These are phyloP conservation scores for Blechomonas ayalai DNA, from an alignment of 208 protist species.

Conservation along the genomic window DNA sequence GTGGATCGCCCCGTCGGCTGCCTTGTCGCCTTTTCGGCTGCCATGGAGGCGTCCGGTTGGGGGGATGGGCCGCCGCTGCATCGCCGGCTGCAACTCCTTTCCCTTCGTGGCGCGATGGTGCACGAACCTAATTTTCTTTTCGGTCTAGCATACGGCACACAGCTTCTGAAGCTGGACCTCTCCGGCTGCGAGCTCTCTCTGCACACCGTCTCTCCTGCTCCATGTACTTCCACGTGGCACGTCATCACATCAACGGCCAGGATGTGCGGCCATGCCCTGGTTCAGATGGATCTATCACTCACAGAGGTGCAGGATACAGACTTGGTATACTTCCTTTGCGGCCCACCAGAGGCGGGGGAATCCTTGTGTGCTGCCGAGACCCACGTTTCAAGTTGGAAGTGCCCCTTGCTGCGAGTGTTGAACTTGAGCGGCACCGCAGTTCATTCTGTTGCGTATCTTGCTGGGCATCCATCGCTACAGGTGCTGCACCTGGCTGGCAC, in stretches of 20 bases:
- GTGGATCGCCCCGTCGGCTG: constrained; percentile 1
- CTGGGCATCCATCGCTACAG: background rate
- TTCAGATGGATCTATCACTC: background rate
- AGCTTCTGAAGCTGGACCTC: background rate
- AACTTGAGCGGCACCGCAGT: background rate
- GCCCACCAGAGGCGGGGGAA: background rate
- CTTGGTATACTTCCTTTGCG: background rate
- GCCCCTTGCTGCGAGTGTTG: background rate
- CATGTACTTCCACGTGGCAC: background rate
- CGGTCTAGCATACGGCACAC: background rate
- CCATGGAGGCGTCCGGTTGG: background rate
- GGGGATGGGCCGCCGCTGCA: background rate
- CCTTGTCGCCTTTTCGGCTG: constrained; percentile 1
- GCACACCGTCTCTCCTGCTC: background rate
- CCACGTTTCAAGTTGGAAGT: background rate
- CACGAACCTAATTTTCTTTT: background rate
- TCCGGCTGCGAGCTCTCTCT: constrained; percentile 1
- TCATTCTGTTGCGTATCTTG: background rate
- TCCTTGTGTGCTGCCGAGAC: background rate
- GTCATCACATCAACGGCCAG: too few relatives aligned
- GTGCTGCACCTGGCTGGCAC: background rate
- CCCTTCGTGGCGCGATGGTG: background rate
- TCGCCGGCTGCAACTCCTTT: background rate
- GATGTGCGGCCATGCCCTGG: background rate
- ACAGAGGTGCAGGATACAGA: background rate